A percentile compares a stretch with the other conserved stretches of the same genome.
Evolutionary conservation across 805 yeast species (phyloP).

Genomic region (Kodamaea fukazawae): DNA sequence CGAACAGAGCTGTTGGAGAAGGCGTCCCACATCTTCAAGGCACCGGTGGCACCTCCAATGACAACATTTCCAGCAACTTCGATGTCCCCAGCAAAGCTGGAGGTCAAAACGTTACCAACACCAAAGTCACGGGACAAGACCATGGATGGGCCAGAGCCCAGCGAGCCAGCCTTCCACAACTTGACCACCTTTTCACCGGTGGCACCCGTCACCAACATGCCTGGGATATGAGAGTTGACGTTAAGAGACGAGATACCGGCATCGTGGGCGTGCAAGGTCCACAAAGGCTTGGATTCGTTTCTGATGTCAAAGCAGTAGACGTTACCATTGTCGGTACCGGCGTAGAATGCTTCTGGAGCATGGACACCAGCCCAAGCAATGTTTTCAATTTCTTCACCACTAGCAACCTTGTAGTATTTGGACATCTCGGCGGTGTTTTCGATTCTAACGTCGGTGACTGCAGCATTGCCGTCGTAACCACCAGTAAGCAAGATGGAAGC

Average conservation of each 20-base stretch:
- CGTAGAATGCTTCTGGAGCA: constrained; percentile 55
- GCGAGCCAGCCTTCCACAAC: constrained; percentile 65
- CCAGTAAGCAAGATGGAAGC: constrained; percentile 78
- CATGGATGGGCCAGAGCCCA: constrained; percentile 68
- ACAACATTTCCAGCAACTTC: constrained; percentile 83
- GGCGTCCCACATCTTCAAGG: constrained; percentile 89
- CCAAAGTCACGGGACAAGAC: constrained; percentile 88
- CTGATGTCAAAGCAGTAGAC: constrained; percentile 88
- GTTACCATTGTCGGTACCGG: constrained; percentile 90
- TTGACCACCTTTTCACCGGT: constrained; percentile 86
- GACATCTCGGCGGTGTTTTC: constrained; percentile 58
- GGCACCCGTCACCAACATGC: constrained; percentile 80
- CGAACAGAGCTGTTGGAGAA: constrained; percentile 81
- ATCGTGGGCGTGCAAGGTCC: constrained; percentile 98
- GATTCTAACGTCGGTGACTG: constrained; percentile 81
- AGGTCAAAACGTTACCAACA: constrained; percentile 84
- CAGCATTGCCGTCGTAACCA: constrained; percentile 85
- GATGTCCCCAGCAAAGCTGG: constrained; percentile 80
- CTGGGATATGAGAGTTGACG: constrained; percentile 63
- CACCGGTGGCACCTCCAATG: constrained; percentile 83
- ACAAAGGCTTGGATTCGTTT: constrained; percentile 62
- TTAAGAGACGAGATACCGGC: constrained; percentile 84
- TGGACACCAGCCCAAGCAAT: constrained; percentile 66
- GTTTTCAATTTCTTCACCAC: constrained; percentile 81
- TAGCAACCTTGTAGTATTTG: constrained; percentile 58